Evolutionary conservation across 805 yeast genomes (phyloP).

Genomic region (Candida golubevii): DNA sequence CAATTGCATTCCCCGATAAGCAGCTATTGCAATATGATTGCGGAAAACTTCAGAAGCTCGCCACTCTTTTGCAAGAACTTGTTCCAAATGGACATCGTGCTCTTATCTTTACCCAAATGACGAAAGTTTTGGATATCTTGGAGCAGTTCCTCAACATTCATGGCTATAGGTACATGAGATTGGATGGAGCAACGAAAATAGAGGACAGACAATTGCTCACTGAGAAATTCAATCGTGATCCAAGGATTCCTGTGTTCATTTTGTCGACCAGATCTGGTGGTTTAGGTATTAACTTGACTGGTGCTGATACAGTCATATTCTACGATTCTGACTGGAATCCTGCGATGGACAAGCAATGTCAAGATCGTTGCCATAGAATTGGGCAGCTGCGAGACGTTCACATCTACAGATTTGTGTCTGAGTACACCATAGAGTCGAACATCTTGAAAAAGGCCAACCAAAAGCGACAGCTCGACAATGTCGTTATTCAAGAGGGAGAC

Average conservation of each 20-base stretch:
- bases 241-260: constrained; percentile 83
- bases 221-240: constrained; percentile 85
- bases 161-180: constrained; percentile 89
- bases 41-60: constrained; percentile 88
- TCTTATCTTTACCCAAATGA: constrained; percentile 96
- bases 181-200: constrained; percentile 96
- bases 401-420: constrained; percentile 92
- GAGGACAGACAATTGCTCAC: constrained; percentile 95
- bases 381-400: constrained; percentile 98
- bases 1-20: constrained; percentile 96
- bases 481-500: constrained; percentile 96
- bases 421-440: constrained; percentile 93
- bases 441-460: constrained; percentile 92
- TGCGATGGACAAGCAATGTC: constrained; percentile 99
- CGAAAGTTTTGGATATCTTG: constrained; percentile 86
- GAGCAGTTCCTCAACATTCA: constrained; percentile 92
- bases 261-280: constrained; percentile 97
- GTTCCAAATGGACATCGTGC: constrained; percentile 90
- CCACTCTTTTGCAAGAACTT: constrained; percentile 67
- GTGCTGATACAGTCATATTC: constrained; percentile 97
- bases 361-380: constrained; percentile 97
- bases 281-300: constrained; percentile 92
- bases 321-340: constrained; percentile 99
- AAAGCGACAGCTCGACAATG: constrained; percentile 88
- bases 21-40: constrained; percentile 90